These are phyloP conservation scores for Stemphylium beticola DNA, from an alignment of 2,329 filamentous ascomycete species.

Conservation along the genomic window DNA sequence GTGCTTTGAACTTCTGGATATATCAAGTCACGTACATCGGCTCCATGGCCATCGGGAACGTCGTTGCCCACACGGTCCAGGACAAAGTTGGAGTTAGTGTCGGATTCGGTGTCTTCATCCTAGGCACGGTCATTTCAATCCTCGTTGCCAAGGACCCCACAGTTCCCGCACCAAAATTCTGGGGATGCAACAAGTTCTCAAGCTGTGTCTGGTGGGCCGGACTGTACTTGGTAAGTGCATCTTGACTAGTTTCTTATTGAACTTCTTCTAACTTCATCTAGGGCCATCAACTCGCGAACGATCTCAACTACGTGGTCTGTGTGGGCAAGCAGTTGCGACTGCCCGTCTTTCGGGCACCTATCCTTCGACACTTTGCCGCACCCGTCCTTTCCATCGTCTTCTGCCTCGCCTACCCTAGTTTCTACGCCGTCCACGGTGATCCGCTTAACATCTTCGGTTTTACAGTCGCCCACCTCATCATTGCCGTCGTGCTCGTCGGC, in stretches of 20 bases:
- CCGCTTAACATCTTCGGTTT: conserved; percentile 11
- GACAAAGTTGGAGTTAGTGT: conserved; percentile 54
- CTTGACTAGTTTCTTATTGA: background rate
- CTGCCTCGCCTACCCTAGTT: conserved; percentile 8
- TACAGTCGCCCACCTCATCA: conserved; percentile 49
- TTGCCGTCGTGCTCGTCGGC: conserved; percentile 54
- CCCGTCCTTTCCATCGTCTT: conserved; percentile 9
- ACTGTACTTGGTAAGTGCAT: conserved; percentile 58
- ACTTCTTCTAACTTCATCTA: conserved; percentile 23
- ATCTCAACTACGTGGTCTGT: conserved; percentile 59
- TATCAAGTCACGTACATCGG: conserved; percentile 59
- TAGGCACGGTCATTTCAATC: conserved; percentile 45
- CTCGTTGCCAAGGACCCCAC: conserved; percentile 53
- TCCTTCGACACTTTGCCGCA: conserved; percentile 11
- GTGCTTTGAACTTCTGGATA: conserved; percentile 49
- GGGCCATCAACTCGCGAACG: conserved; percentile 61
- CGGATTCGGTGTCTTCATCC: conserved; percentile 58
- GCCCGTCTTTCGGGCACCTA: conserved; percentile 53
- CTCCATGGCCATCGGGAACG: conserved; percentile 57
- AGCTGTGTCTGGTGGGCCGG: conserved; percentile 51
- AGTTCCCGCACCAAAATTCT: conserved; percentile 49
- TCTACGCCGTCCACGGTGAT: background rate
- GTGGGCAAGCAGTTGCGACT: conserved; percentile 60
- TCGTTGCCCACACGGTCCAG: conserved; percentile 52
- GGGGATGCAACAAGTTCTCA: conserved; percentile 27